phyloP scores from a whole-genome alignment of 257 asterid species.

The Solanum corneliomulleri region DNA sequence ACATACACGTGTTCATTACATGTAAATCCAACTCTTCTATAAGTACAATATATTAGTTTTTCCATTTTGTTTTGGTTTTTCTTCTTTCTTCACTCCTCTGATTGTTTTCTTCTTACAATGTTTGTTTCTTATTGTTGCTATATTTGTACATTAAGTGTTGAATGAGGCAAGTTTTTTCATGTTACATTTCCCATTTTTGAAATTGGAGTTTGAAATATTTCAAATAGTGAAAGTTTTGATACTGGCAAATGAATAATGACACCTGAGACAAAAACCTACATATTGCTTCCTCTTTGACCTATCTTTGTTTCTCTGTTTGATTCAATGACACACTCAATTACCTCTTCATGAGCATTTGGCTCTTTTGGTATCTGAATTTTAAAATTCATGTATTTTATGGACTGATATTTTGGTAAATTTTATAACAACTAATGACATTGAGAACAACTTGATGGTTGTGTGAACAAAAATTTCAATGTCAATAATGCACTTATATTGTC shows the following conservation, averaged over 20 bases:
- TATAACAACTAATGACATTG: background rate
- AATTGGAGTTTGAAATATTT: background rate
- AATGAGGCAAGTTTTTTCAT: background rate
- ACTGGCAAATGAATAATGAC: background rate
- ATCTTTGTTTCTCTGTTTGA: background rate
- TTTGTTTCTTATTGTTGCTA: background rate
- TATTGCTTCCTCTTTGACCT: background rate
- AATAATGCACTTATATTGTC: background rate
- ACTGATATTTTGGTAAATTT: too few species aligned
- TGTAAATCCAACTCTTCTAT: background rate
- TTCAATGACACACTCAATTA: background rate
- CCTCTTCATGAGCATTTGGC: background rate
- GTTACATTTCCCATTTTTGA: background rate
- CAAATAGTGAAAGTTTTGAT: background rate
- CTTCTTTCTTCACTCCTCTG: background rate
- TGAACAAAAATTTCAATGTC: background rate
- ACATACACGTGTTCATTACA: background rate
- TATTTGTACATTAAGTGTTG: background rate
- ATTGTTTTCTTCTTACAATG: too few species aligned
- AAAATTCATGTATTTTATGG: background rate
- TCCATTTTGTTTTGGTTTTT: background rate
- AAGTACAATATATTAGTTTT: background rate
- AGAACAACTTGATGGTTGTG: background rate
- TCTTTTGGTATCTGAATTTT: background rate
- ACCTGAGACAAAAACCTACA: background rate